Base-by-base conservation (phyloP, 352 stramenopile species). In the Pythium plurisporium region DNA sequence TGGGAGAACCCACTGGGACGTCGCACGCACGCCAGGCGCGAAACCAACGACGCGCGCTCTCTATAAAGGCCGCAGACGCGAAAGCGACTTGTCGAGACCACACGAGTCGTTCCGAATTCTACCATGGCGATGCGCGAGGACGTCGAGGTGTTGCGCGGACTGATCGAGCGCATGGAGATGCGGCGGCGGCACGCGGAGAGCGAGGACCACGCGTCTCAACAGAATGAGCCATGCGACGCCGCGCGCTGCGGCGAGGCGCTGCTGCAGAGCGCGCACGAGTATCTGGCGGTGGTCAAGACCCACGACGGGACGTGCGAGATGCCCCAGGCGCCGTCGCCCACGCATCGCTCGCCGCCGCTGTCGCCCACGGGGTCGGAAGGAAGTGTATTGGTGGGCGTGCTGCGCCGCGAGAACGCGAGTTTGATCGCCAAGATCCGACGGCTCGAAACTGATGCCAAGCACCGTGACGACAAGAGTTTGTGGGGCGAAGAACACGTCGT, bases 371-470 rank as follows among this genome's bases (percentile, higher is more conserved):
- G 29, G 20, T 31, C 45, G 19, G 45, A 41, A 31, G n/a, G n/a
- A n/a, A 53, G 31, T 26, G 45, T 53, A 4, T 31, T 53, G 0
- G 31, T 37, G 14, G 45, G 45, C 45, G 45, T 53, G 45, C 20
- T 53, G 11, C 22, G 25, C 19, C 45, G 45, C 5, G 45, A 53
- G 11, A 53, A 53, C 20, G 45, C 45, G 45, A 53, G 45, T 14
- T 22, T 53, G 2, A 26, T 53, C 11, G 30, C 45, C 29, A 53
- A 53, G 45, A 42, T 53, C 30, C 29, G 45, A 31, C 45, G 45
- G 15, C 45, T 53, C 30, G 45, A 53, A 33, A 33, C 29, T n/a
- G 45, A 53, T 5, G 45, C 45, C 30, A 53, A 53, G 30, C 45
- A 31, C 4, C 14, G 20, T 4, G 45, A 53, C 26, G 45, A 53